Evolutionary conservation across 2,329 filamentous ascomycete species (phyloP).

Genomic region (Triangularia verruculosa): DNA sequence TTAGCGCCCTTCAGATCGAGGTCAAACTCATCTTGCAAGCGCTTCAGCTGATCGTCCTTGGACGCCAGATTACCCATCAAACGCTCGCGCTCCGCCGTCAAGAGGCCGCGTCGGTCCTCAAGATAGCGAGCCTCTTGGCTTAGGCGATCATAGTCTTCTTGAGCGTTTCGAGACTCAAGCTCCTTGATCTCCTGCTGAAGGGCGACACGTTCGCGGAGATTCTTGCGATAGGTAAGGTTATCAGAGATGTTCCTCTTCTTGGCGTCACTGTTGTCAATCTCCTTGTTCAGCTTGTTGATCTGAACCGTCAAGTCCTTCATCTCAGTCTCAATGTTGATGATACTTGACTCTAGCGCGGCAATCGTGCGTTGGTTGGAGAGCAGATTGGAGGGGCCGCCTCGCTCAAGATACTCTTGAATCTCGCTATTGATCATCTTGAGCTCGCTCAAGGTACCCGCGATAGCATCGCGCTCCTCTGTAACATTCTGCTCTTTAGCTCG

Average conservation of each 20-base stretch:
- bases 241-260: slow-evolving; percentile 85
- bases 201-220: slow-evolving; percentile 63
- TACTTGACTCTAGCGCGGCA: slow-evolving; percentile 61
- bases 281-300: slow-evolving; percentile 74
- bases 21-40: slow-evolving; percentile 75
- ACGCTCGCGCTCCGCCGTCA: slow-evolving; percentile 69
- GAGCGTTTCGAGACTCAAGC: slow-evolving; percentile 75
- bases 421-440: slow-evolving; percentile 72
- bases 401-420: slow-evolving; percentile 75
- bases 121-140: slow-evolving; percentile 64
- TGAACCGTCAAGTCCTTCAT: slow-evolving; percentile 63
- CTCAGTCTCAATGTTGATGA: slow-evolving; percentile 64
- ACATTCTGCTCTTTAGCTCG: slow-evolving; percentile 70
- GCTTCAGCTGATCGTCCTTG: slow-evolving; percentile 75
- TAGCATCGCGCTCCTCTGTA: slow-evolving; percentile 65
- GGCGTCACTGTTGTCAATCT: slow-evolving; percentile 74
- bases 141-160: slow-evolving; percentile 76
- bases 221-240: slow-evolving; percentile 82
- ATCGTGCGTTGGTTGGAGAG: slow-evolving; percentile 68
- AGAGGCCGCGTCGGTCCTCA: slow-evolving; percentile 64
- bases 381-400: slow-evolving; percentile 71
- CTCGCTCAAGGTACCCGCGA: slow-evolving; percentile 73
- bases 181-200: slow-evolving; percentile 69
- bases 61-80: slow-evolving; percentile 76
- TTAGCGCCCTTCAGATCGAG: slow-evolving; percentile 83